Evolutionary conservation across 2,329 filamentous ascomycete genomes (phyloP), one percentile per base, ranked within the genome.

Genomic region (Neurospora sp.): DNA sequence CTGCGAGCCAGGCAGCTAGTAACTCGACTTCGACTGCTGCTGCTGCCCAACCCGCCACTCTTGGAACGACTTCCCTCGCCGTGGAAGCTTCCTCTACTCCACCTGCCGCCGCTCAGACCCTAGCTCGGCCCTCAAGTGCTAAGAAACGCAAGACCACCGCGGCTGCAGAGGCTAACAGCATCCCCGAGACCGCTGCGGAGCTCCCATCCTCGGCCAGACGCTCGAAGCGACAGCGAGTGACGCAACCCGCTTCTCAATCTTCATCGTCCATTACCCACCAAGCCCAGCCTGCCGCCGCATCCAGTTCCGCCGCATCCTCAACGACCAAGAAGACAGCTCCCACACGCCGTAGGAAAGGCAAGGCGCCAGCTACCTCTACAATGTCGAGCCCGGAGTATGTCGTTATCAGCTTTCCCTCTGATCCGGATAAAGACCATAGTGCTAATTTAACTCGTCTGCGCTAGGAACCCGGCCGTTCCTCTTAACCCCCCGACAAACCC

Each of bases 131-230:
- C 67, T 80, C 83, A 76, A 78, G 83, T 71, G 81, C 87, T 73
- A 87, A 90, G 78, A 97, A 97, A 84, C 90, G 94, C 79, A 97
- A 96, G 83, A 86, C 85, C 73, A 80, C 87, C 73, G 83, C 82
- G 75, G 87, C 28, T 36, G 52, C 52, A 62, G 52, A 62, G 33
- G 52, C 52, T 33, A 62, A 87, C 74, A 84, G 79, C 76, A 82
- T 84, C 71, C 77, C 79, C 70, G 78, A 79, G 66, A 74, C 75
- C 79, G 33, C 76, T 19, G 38, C 73, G 17, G 75, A 75, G 46
- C 71, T 72, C 23, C 69, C 75, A 17, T 76, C 80, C 67, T 80
- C 86, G 72, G 79, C 84, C 77, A 86, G 88, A 81, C 87, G 88
- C 80, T 84, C 88, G 80, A 95, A 92, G 83, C 88, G 90, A 80